phyloP scores from a whole-genome alignment of 805 yeast species.

The Candida parachauliodes region DNA sequence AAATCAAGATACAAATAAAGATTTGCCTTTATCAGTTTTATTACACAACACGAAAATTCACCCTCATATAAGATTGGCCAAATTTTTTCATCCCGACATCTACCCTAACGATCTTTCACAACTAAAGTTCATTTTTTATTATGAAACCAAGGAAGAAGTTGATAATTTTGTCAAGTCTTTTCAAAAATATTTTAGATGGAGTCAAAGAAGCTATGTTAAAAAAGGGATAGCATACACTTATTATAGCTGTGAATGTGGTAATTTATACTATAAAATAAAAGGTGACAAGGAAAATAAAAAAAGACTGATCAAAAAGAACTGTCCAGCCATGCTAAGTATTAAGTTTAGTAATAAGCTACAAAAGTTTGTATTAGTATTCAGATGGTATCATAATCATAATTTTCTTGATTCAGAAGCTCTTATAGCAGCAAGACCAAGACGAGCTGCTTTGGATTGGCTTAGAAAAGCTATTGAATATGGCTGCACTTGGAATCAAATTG shows the following conservation, averaged over 20 bases:
- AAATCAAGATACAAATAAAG: too few relatives aligned
- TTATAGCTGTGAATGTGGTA: background rate
- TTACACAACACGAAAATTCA: background rate
- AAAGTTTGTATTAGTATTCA: background rate
- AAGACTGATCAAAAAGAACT: background rate
- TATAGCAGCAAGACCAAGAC: background rate
- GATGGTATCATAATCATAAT: conserved; percentile 1
- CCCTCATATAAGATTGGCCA: background rate
- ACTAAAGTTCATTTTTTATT: background rate
- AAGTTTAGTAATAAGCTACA: background rate
- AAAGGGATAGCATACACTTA: background rate
- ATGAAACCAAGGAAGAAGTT: background rate
- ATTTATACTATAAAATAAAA: background rate
- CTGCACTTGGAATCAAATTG: background rate
- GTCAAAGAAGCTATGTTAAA: background rate
- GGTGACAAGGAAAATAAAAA: background rate
- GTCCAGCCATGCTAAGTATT: background rate
- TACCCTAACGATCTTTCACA: conserved; percentile 1
- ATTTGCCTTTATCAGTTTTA: background rate
- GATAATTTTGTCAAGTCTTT: background rate
- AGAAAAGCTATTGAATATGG: background rate
- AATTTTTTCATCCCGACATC: background rate
- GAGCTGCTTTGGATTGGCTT: background rate
- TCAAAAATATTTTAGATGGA: background rate
- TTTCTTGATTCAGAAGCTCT: background rate